Evolutionary conservation across 2,329 filamentous ascomycete genomes (phyloP).

Genomic region (Colletotrichum sp.): DNA sequence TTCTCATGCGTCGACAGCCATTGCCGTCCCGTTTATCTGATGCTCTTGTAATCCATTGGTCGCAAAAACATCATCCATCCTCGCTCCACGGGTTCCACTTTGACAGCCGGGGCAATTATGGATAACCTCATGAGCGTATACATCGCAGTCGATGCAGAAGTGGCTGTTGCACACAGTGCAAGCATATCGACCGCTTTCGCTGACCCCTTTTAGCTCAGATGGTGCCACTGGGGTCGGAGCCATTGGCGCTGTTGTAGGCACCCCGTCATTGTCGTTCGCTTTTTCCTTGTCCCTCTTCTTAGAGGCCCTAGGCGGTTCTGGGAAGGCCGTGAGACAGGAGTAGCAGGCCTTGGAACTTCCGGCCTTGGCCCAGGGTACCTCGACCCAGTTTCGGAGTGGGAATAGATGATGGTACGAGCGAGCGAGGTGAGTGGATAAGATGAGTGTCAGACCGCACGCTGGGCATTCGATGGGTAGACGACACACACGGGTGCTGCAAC

Average conservation of each 20-base stretch:
- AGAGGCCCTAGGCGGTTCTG: constrained; percentile 42
- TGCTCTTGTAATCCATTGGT: constrained; percentile 31
- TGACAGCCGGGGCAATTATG: constrained; percentile 96
- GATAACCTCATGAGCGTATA: constrained; percentile 91
- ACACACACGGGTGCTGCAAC: constrained; percentile 90
- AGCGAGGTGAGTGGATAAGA: constrained; percentile 90
- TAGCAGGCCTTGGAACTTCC: constrained; percentile 70
- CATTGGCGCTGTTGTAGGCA: constrained; percentile 18
- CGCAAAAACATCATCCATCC: constrained; percentile 24
- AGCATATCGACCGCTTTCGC: constrained; percentile 86
- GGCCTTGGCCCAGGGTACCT: constrained; percentile 84
- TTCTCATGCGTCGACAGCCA: constrained; percentile 45
- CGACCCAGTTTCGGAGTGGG: constrained; percentile 86
- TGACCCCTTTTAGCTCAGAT: constrained; percentile 65
- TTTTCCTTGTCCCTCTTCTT: constrained; percentile 26
- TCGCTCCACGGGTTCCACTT: constrained; percentile 46
- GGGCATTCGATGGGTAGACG: constrained; percentile 89
- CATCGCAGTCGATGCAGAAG: constrained; percentile 98
- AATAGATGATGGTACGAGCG: constrained; percentile 95
- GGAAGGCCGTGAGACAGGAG: constrained; percentile 78
- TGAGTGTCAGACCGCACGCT: constrained; percentile 87
- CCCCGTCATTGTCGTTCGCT: background rate
- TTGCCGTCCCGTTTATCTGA: constrained; percentile 41
- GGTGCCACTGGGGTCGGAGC: constrained; percentile 23
- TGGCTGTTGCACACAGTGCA: constrained; percentile 87